Conservation (phyloP, 768 basidiomycete genomes). For the Hygrophoropsis aurantiaca region DNA sequence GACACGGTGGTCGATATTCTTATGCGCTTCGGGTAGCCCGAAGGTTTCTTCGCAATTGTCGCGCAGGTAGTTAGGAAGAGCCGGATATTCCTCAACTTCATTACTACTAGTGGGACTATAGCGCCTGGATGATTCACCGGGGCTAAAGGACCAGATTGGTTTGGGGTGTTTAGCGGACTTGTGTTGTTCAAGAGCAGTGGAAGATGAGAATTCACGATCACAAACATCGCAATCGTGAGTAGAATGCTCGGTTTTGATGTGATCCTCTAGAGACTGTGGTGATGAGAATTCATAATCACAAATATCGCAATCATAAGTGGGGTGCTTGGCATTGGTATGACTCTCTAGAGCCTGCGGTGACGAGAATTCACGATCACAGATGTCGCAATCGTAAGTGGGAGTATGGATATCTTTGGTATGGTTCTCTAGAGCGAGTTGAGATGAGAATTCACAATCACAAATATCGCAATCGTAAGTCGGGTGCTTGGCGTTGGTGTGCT, state of each 20-base stretch:
- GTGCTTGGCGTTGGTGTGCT: conserved; percentile 14
- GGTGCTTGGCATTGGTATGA: conserved; percentile 11
- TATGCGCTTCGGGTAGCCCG: too few species aligned
- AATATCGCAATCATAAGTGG: not conserved
- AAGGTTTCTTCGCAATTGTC: too few species aligned
- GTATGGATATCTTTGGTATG: not conserved
- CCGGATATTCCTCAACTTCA: too few species aligned
- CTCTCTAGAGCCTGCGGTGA: not conserved
- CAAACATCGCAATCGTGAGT: not conserved
- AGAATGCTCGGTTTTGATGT: conserved; percentile 1
- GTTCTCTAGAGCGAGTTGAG: not conserved
- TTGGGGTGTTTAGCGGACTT: not conserved
- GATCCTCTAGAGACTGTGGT: not conserved
- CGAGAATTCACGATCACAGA: conserved; percentile 1
- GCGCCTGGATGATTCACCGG: too few species aligned
- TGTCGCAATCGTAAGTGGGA: not conserved
- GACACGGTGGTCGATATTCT: not conserved
- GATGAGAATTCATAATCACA: conserved; percentile 9
- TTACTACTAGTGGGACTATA: too few species aligned
- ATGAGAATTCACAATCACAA: conserved; percentile 5
- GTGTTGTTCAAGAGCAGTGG: not conserved
- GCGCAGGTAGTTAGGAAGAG: too few species aligned
- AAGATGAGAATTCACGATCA: not conserved
- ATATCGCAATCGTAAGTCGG: not conserved
- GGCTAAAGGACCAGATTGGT: not conserved